Conservation (phyloP, 2,329 filamentous ascomycete species). For the Colletotrichum cereale region DNA sequence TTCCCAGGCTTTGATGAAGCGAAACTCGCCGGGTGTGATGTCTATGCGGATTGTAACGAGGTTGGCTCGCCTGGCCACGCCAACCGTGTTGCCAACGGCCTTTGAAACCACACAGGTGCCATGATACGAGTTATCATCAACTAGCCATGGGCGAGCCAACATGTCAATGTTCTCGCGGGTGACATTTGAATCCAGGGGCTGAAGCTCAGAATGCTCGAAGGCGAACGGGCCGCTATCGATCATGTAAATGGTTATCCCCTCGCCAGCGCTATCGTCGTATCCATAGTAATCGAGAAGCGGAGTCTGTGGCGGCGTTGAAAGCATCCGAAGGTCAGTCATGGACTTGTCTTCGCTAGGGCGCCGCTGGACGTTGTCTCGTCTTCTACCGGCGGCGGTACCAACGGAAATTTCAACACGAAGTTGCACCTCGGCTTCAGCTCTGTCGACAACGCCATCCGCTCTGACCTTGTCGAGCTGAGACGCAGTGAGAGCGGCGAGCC, state of each 20-base stretch:
- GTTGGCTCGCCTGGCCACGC: neutral
- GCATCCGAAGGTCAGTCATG: too few relatives aligned
- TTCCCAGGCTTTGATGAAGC: neutral
- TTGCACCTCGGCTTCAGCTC: neutral
- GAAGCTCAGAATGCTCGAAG: conserved; percentile 4
- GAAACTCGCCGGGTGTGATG: neutral
- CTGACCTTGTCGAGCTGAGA: neutral
- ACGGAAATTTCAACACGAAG: neutral
- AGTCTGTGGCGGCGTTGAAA: too few relatives aligned
- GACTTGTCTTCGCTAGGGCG: too few relatives aligned
- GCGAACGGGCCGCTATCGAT: conserved; percentile 1
- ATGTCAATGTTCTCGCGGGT: conserved; percentile 3
- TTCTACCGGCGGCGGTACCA: neutral
- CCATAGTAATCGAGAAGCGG: conserved; percentile 1
- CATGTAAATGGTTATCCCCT: conserved; percentile 11
- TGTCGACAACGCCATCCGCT: neutral
- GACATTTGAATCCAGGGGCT: neutral
- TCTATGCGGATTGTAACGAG: conserved; percentile 1
- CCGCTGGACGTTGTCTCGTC: too few relatives aligned
- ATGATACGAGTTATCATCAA: neutral
- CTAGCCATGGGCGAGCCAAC: neutral
- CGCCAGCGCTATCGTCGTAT: conserved; percentile 7
- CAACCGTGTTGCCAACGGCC: neutral
- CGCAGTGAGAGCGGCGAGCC: neutral
- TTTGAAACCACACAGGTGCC: conserved; percentile 5